A percentile compares a stretch with the other conserved stretches of the same genome.
phyloP scores from a whole-genome alignment of 306 rosid genomes.

The Inga leiocalycina region DNA sequence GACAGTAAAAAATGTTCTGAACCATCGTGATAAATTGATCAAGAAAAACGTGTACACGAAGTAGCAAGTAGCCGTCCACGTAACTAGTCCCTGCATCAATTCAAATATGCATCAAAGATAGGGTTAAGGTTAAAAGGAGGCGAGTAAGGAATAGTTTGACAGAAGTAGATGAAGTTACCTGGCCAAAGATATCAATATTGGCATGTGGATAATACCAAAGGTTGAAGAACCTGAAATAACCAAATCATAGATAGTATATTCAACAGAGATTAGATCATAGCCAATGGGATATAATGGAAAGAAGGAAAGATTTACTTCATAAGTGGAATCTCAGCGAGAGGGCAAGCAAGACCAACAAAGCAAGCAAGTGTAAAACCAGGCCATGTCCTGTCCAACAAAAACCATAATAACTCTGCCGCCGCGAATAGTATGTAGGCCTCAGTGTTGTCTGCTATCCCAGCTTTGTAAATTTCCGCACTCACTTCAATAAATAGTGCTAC shows the following conservation, averaged over 20 bases:
- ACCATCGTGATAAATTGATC: conserved; percentile 52
- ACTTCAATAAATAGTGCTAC: conserved; percentile 65
- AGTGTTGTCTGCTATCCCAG: conserved; percentile 64
- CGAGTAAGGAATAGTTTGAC: not conserved
- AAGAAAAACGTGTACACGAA: conserved; percentile 38
- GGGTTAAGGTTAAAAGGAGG: not conserved
- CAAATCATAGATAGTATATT: not conserved
- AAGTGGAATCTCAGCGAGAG: conserved; percentile 49
- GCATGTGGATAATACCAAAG: conserved; percentile 55
- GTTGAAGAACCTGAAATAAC: conserved; percentile 42
- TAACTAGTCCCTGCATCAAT: conserved; percentile 47
- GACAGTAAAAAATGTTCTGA: conserved; percentile 38
- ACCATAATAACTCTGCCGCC: conserved; percentile 82
- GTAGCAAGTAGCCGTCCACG: conserved; percentile 59
- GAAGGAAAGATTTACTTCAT: conserved; percentile 43
- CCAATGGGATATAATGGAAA: not conserved
- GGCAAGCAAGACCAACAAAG: conserved; percentile 60
- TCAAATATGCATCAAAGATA: not conserved
- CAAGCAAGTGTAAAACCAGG: conserved; percentile 72
- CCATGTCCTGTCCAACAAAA: conserved; percentile 65
- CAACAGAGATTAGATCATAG: not conserved
- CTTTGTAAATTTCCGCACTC: conserved; percentile 89
- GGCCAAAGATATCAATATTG: conserved; percentile 46
- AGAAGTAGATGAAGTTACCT: conserved; percentile 34
- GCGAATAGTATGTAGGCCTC: conserved; percentile 79